Percentiles rank a stretch among this genome's conserved stretches.
These are phyloP conservation scores for Chlorella vulgaris DNA, from an alignment of 139 green algal genomes.

Conservation along the genomic window DNA sequence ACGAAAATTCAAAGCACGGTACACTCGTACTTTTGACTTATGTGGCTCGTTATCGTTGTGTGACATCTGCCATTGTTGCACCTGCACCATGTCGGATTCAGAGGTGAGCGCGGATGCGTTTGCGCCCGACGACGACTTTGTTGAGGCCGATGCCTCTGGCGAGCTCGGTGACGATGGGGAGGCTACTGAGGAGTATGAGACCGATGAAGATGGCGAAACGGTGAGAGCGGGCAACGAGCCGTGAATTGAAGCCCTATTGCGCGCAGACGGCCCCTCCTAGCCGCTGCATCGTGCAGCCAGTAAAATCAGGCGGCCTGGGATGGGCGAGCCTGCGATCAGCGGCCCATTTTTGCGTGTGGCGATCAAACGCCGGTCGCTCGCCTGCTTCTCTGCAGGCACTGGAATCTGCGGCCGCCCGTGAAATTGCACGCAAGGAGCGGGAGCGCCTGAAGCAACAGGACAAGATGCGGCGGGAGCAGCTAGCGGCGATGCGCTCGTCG, in stretches of 20 bases:
- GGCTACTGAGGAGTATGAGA: constrained; percentile 47
- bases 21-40: too few species aligned
- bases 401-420: constrained; percentile 15
- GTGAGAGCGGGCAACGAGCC: not conserved
- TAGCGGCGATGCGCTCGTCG: constrained; percentile 81
- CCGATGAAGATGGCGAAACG: constrained; percentile 53
- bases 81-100: too few species aligned
- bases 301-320: not conserved
- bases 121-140: constrained; percentile 51
- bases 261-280: too few species aligned
- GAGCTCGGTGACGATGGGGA: constrained; percentile 30
- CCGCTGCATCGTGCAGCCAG: not conserved
- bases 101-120: too few species aligned
- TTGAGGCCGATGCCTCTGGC: constrained; percentile 31
- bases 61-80: too few species aligned
- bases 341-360: not conserved
- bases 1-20: too few species aligned
- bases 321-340: not conserved
- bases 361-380: not conserved
- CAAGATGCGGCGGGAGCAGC: constrained; percentile 77
- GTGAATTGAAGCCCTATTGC: not conserved
- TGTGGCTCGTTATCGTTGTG: too few species aligned
- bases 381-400: constrained; percentile 1
- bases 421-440: constrained; percentile 79
- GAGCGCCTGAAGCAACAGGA: constrained; percentile 84